These are phyloP conservation scores for Termitomyces sp. DNA, from an alignment of 768 basidiomycete species.

Conservation along the genomic window DNA sequence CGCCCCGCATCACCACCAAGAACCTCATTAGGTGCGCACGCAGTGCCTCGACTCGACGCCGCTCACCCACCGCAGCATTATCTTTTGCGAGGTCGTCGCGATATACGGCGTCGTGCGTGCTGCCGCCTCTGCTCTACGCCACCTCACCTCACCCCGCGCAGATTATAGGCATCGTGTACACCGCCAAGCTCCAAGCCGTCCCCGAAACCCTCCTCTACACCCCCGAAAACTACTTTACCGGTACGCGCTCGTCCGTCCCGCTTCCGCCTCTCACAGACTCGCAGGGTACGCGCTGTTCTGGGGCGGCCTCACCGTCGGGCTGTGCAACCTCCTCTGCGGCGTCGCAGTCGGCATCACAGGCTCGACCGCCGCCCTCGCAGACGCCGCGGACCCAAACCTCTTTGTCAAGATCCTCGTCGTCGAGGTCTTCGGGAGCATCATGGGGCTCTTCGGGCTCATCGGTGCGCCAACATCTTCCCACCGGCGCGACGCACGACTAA, in stretches of 20 bases:
- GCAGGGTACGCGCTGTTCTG: conserved; percentile 92
- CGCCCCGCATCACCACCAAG: conserved; percentile 94
- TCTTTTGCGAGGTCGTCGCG: conserved; percentile 99
- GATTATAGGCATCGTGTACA: conserved; percentile 98
- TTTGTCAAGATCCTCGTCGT: conserved; percentile 98
- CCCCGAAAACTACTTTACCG: conserved; percentile 87
- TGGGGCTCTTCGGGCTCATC: conserved; percentile 91
- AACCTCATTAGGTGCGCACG: conserved; percentile 92
- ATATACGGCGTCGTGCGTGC: conserved; percentile 89
- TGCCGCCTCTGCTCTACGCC: background rate
- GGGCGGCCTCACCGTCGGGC: conserved; percentile 91
- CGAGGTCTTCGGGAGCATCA: conserved; percentile 88
- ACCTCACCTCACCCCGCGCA: conserved; percentile 20
- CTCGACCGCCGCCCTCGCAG: conserved; percentile 90
- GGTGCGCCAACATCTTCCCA: no score
- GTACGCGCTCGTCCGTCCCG: conserved; percentile 26
- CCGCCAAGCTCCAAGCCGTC: conserved; percentile 65
- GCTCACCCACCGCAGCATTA: conserved; percentile 55
- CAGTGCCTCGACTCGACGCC: background rate
- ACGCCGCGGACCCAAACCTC: conserved; percentile 89
- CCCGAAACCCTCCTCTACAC: conserved; percentile 73
- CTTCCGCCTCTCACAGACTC: background rate
- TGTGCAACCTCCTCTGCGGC: conserved; percentile 94
- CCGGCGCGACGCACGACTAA: no score
- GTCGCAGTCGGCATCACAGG: conserved; percentile 93